Conservation (phyloP, 1,139 yeast species). For the Dujonia santamariae region DNA sequence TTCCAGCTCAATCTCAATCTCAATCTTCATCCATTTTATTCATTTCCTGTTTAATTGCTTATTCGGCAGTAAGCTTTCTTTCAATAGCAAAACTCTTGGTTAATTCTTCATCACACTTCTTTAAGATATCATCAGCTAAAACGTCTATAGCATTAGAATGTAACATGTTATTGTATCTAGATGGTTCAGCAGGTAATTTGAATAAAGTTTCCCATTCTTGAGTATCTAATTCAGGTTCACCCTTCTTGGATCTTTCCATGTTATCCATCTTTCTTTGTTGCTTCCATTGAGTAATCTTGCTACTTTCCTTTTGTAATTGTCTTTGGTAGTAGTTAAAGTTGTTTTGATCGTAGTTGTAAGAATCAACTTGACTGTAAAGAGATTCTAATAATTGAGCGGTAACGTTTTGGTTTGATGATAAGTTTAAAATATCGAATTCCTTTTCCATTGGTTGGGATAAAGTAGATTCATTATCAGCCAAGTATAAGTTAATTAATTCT, state of each 20-base stretch:
- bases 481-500: conserved; percentile 39
- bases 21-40: not conserved
- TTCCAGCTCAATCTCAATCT: not conserved
- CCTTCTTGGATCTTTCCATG: conserved; percentile 53
- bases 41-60: no score
- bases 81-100: conserved; percentile 60
- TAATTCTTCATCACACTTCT: conserved; percentile 61
- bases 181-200: conserved; percentile 73
- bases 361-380: conserved; percentile 72
- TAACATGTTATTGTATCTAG: conserved; percentile 71
- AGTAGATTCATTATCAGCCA: conserved; percentile 24
- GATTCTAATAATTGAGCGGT: conserved; percentile 59
- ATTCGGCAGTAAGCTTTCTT: conserved; percentile 34
- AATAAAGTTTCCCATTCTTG: conserved; percentile 66
- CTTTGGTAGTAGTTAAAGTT: conserved; percentile 84
- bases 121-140: conserved; percentile 63
- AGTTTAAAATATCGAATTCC: conserved; percentile 40
- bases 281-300: conserved; percentile 74
- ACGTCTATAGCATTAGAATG: conserved; percentile 68
- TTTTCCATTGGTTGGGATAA: conserved; percentile 16
- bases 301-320: conserved; percentile 66
- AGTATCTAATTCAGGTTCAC: conserved; percentile 56
- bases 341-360: conserved; percentile 76
- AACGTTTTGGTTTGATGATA: conserved; percentile 43
- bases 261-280: conserved; percentile 70